phyloP scores from a whole-genome alignment of 495 filamentous ascomycete species.

The Lasiosphaeria miniovina region DNA sequence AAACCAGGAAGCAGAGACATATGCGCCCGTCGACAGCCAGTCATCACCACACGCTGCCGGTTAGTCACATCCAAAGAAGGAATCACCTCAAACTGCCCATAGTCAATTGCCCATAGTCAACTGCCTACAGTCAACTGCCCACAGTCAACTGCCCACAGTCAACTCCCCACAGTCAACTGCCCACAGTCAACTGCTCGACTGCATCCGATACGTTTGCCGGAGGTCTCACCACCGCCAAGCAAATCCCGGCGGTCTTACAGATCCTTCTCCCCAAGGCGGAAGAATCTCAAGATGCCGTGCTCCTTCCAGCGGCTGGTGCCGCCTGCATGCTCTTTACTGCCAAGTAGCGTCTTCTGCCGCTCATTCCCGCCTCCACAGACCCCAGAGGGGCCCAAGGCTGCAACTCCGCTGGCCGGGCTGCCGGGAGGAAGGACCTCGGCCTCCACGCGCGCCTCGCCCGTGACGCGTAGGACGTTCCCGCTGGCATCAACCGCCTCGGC shows the following conservation, averaged over 20 bases:
- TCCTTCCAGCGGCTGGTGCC: neutral
- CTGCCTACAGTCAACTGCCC: no score
- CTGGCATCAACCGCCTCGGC: conserved; percentile 30
- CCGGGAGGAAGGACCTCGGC: conserved; percentile 23
- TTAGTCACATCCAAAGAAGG: no score
- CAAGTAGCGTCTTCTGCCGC: neutral
- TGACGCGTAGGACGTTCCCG: conserved; percentile 25
- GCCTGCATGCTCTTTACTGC: neutral
- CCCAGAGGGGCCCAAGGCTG: neutral
- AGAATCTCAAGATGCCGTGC: neutral
- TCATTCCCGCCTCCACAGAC: neutral
- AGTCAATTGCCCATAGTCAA: no score
- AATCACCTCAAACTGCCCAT: no score
- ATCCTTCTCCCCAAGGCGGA: neutral
- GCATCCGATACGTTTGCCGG: no score
- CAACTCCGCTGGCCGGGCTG: neutral
- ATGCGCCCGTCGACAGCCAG: no score
- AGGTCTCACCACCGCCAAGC: no score
- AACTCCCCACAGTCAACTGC: no score
- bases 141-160: no score
- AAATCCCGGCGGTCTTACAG: neutral
- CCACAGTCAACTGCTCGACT: no score
- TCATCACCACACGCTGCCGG: no score
- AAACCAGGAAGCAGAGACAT: no score
- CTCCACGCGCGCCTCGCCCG: conserved; percentile 23